phyloP scores from a whole-genome alignment of 2,329 filamentous ascomycete genomes.

The Chaetomiaceae sp. region DNA sequence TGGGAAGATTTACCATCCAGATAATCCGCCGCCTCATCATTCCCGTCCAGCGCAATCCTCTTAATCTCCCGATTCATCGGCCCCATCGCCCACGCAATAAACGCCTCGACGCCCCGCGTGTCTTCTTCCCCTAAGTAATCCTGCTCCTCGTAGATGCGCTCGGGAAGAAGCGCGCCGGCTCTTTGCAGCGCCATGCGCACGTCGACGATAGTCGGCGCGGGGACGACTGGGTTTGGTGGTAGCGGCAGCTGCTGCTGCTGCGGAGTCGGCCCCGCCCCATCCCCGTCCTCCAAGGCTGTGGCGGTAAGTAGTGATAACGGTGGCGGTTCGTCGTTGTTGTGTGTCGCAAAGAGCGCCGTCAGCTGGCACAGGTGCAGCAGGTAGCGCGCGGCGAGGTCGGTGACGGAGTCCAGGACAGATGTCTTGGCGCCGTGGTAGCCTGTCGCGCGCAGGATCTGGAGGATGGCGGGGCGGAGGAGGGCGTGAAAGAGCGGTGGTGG shows the following conservation, averaged over 20 bases:
- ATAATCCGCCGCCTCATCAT: slow-evolving; percentile 64
- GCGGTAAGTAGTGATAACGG: slow-evolving; percentile 31
- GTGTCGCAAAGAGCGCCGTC: slow-evolving; percentile 66
- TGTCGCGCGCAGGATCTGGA: slow-evolving; percentile 86
- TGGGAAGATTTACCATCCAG: slow-evolving; percentile 50
- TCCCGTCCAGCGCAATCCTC: slow-evolving; percentile 70
- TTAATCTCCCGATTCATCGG: slow-evolving; percentile 73
- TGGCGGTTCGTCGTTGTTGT: slow-evolving; percentile 59
- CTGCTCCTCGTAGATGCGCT: slow-evolving; percentile 64
- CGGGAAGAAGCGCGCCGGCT: slow-evolving; percentile 67
- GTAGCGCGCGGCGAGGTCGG: slow-evolving; percentile 80
- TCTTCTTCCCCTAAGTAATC: slow-evolving; percentile 70
- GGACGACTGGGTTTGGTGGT: background rate
- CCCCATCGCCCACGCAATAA: slow-evolving; percentile 74
- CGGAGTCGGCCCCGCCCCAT: background rate
- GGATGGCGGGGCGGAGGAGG: slow-evolving; percentile 77
- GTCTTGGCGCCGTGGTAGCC: slow-evolving; percentile 82
- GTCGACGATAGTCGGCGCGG: slow-evolving; percentile 64
- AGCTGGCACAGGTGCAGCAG: slow-evolving; percentile 68
- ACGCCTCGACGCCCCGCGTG: slow-evolving; percentile 69
- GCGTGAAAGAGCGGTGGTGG: slow-evolving; percentile 59
- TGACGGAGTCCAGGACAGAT: slow-evolving; percentile 80
- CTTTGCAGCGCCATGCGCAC: slow-evolving; percentile 83
- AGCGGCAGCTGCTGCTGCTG: background rate
- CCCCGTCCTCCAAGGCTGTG: background rate